Evolutionary conservation across 192 early-diverging fungal genomes (phyloP), one percentile per base, ranked within the genome.

Genomic region (Thamnidium elegans): DNA sequence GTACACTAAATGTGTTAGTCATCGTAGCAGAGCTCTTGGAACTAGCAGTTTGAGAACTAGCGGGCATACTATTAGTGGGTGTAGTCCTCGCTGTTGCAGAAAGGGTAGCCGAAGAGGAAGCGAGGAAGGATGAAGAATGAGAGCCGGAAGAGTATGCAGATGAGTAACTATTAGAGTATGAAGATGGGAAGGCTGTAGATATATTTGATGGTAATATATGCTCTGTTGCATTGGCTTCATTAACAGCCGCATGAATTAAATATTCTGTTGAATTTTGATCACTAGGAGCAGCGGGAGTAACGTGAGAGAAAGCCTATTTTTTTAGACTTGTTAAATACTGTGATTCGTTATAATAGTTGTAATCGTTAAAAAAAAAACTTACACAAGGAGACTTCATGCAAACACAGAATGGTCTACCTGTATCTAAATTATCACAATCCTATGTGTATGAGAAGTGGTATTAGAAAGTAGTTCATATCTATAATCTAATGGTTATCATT

Each of bases 401-500:
- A 11, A 58, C 39, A 44, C 56, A 58, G 39, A 23, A 58, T 58
- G 36, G 56, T 39, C 43, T 58, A 1, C 56, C 56, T 14, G 10
- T 58, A 44, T 58, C 56, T 11, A 58, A 36, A 14, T 58, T 58
- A 58, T 58, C 56, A 44, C 56, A 58, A 15, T 58, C 56, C 56
- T 58, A 58, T 45, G 21, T 21, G 0, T 10, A 58, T 2, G 34
- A 3, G 8, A 4, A 43, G 3, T 3, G 26, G 26, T 26, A 26
- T 26, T 19, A 3, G 17, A 36, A 10, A 54, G 15, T 5, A 11
- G 23, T 59, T 13, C 17, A 8, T 14, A 3, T 7, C 36, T 58
- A 42, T 59, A 9, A 21, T 20, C 2, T 23, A 17, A 26, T 26
- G 26, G 26, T 26, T 26, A 3, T 26, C 26, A 26, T 26, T 2